phyloP scores from a whole-genome alignment of 805 yeast species.

The Brettanomyces nanus region DNA sequence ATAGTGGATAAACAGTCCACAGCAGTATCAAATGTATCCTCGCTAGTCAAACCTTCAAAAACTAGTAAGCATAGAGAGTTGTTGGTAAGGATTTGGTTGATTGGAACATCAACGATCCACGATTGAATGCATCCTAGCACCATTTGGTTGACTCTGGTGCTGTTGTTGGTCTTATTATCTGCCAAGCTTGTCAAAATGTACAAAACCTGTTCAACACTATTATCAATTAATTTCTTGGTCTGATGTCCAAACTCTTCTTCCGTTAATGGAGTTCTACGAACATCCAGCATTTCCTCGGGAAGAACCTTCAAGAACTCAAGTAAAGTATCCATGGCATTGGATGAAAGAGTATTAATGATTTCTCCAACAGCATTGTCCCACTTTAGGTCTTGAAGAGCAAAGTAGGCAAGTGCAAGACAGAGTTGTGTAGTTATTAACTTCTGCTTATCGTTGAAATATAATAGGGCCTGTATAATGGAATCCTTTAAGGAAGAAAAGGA shows the following conservation, averaged over 20 bases:
- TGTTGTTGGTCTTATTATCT: slow-evolving; percentile 16
- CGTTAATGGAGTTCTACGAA: slow-evolving; percentile 66
- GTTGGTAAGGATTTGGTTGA: slow-evolving; percentile 56
- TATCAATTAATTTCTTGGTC: slow-evolving; percentile 51
- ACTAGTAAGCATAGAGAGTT: slow-evolving; percentile 61
- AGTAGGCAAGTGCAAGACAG: slow-evolving; percentile 71
- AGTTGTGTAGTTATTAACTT: slow-evolving; percentile 75
- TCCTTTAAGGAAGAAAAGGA: slow-evolving; percentile 57
- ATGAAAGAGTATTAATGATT: slow-evolving; percentile 43
- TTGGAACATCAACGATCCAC: slow-evolving; percentile 85
- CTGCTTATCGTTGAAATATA: slow-evolving; percentile 33
- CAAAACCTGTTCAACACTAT: slow-evolving; percentile 63
- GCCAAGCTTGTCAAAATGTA: slow-evolving; percentile 49
- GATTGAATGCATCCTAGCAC: slow-evolving; percentile 73
- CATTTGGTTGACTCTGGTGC: slow-evolving; percentile 30
- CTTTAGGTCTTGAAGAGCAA: slow-evolving; percentile 64
- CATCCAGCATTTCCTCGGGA: slow-evolving; percentile 85
- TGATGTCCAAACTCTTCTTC: slow-evolving; percentile 72
- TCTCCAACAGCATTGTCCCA: slow-evolving; percentile 74
- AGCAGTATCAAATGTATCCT: slow-evolving; percentile 73
- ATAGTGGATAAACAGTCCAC: slow-evolving; percentile 81
- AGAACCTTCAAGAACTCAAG: slow-evolving; percentile 77
- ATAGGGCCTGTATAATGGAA: slow-evolving; percentile 52
- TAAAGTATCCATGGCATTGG: slow-evolving; percentile 36
- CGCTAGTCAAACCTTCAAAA: slow-evolving; percentile 49